phyloP scores from a whole-genome alignment of 805 yeast species.

The Pichia thaimueangensis region DNA sequence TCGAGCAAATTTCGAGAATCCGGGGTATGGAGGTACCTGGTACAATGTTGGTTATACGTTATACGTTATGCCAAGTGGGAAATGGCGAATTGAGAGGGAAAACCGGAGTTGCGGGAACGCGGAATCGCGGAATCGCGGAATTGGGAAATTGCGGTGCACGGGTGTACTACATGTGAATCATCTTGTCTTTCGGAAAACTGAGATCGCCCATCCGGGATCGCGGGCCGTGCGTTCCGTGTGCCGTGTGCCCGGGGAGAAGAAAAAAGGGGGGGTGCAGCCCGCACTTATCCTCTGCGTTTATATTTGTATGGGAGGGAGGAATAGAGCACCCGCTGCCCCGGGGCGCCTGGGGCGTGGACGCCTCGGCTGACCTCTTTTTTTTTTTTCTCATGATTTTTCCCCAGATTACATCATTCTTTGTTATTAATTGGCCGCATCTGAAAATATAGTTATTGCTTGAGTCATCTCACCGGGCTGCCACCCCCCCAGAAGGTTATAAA shows the following conservation, averaged over 20 bases:
- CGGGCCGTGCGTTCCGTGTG: background rate
- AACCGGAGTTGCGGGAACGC: background rate
- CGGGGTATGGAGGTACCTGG: too few species aligned
- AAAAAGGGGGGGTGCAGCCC: background rate
- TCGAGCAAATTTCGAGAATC: too few species aligned
- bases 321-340: background rate
- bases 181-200: too few species aligned
- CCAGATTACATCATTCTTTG: too few species aligned
- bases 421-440: too few species aligned
- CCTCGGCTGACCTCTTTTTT: too few species aligned
- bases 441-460: too few species aligned
- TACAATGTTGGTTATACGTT: too few species aligned
- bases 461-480: background rate
- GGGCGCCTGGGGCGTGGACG: background rate
- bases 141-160: background rate
- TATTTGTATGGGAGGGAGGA: too few species aligned
- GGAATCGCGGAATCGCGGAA: background rate
- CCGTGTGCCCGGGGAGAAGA: background rate
- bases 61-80: too few species aligned
- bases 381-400: background rate
- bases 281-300: too few species aligned
- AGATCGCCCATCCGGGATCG: too few species aligned
- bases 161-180: background rate
- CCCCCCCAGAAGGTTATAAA: background rate
- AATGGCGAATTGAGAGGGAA: background rate